Conservation (phyloP, 2,329 filamentous ascomycete species). For the Fusarium sp. region DNA sequence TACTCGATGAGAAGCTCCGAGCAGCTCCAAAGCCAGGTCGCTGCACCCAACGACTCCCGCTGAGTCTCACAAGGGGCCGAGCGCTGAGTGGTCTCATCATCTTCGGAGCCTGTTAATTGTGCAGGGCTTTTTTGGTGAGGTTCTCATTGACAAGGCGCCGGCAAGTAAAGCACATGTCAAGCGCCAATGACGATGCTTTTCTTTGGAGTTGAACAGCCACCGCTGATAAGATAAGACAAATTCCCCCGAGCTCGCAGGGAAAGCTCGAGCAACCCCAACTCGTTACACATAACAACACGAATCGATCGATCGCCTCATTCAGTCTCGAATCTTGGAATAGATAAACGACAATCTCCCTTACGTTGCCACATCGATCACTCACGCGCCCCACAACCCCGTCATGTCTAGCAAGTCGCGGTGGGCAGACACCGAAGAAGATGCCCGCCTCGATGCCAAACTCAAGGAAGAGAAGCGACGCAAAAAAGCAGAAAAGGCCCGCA, state of each 20-base stretch:
- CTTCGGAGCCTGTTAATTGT: neutral
- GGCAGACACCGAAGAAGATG: slow-evolving; percentile 85
- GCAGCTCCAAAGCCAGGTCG: slow-evolving; percentile 9
- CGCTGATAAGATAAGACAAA: slow-evolving; percentile 41
- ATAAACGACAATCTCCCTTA: neutral
- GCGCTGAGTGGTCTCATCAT: slow-evolving; percentile 35
- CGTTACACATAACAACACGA: slow-evolving; percentile 8
- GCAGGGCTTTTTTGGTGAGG: neutral
- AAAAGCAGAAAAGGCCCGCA: slow-evolving; percentile 82
- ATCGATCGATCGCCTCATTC: neutral
- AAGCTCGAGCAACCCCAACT: neutral
- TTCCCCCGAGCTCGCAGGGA: slow-evolving; percentile 3
- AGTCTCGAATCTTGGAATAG: neutral
- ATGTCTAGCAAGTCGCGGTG: slow-evolving; percentile 82
- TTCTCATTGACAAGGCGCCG: neutral
- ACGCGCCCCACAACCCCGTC: slow-evolving; percentile 6
- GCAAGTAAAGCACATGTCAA: slow-evolving; percentile 17
- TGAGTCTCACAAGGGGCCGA: slow-evolving; percentile 21
- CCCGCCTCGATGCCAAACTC: slow-evolving; percentile 72
- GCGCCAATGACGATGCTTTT: slow-evolving; percentile 31
- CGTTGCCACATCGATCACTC: neutral
- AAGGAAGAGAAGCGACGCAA: slow-evolving; percentile 88
- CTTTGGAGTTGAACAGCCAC: slow-evolving; percentile 6
- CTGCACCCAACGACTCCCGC: slow-evolving; percentile 21
- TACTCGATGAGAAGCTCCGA: slow-evolving; percentile 43